A percentile compares a stretch with the other conserved stretches of the same genome.
Evolutionary conservation across 1,139 yeast genomes (phyloP).

Genomic region (Suhomyces chickasaworum): DNA sequence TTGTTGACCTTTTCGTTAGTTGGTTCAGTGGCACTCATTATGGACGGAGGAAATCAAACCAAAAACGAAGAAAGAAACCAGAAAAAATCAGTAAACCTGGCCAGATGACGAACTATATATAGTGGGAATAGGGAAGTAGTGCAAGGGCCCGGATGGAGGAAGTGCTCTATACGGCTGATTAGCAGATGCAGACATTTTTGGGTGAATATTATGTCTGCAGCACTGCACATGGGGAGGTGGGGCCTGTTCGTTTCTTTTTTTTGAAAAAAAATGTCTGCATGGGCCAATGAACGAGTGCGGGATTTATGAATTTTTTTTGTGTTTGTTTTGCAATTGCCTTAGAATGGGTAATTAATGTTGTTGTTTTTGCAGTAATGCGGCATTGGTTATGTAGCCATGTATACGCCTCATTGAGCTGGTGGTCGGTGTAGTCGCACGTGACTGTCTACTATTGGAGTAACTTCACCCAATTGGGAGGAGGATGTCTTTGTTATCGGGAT

Average conservation of each 20-base stretch:
- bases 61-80: conserved; percentile 15
- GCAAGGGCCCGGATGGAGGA: conserved; percentile 2
- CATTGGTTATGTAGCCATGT: conserved; percentile 6
- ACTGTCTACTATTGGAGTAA: background rate
- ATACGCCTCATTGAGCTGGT: background rate
- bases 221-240: conserved; percentile 3
- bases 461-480: conserved; percentile 1
- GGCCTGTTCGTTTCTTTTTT: background rate
- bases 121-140: conserved; percentile 4
- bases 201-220: conserved; percentile 10
- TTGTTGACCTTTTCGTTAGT: conserved; percentile 50
- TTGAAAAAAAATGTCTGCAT: background rate
- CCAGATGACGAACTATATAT: conserved; percentile 7
- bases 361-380: conserved; percentile 2
- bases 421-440: background rate
- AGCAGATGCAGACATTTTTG: conserved; percentile 6
- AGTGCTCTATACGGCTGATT: conserved; percentile 13
- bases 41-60: conserved; percentile 14
- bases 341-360: conserved; percentile 3
- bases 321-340: conserved; percentile 6
- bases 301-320: conserved; percentile 9
- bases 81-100: conserved; percentile 10
- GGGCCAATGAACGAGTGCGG: conserved; percentile 11
- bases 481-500: conserved; percentile 5
- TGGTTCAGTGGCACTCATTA: conserved; percentile 54